These are phyloP conservation scores for Centella asiatica DNA, from an alignment of 129 eudicot species.

Conservation along the genomic window DNA sequence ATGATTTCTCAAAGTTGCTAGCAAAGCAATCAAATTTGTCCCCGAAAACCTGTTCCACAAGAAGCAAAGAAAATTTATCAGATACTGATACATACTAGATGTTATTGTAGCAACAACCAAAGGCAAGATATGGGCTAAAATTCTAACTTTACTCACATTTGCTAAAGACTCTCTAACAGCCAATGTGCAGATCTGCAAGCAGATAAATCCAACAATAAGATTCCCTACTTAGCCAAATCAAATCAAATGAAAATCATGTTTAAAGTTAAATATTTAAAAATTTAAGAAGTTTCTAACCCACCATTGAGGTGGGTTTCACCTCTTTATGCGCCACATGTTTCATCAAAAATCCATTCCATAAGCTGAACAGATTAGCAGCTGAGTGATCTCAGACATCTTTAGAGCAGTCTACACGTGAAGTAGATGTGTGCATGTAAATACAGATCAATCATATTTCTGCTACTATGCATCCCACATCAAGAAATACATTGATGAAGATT, in stretches of 20 bases:
- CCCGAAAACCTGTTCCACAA: constrained; percentile 51
- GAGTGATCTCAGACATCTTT: constrained; percentile 21
- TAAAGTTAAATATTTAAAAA: neutral
- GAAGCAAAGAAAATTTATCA: constrained; percentile 2
- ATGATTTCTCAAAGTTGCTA: constrained; percentile 66
- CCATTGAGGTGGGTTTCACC: constrained; percentile 19
- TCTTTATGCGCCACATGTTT: constrained; percentile 9
- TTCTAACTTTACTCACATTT: constrained; percentile 38
- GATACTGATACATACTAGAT: neutral
- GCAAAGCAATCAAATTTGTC: constrained; percentile 71
- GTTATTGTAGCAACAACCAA: neutral
- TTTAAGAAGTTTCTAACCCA: constrained; percentile 14
- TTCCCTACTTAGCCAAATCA: neutral
- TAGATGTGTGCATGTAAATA: constrained; percentile 8
- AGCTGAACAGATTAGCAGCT: constrained; percentile 28
- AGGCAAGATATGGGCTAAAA: neutral
- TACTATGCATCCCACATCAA: neutral
- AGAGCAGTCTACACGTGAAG: constrained; percentile 22
- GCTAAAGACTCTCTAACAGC: constrained; percentile 79
- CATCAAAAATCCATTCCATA: constrained; percentile 18
- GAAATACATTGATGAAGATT: neutral
- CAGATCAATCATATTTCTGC: neutral
- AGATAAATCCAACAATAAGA: neutral
- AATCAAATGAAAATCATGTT: neutral
- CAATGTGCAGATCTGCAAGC: constrained; percentile 65